Conservation (phyloP, 352 stramenopile species). For the Pythium oligandrum region DNA sequence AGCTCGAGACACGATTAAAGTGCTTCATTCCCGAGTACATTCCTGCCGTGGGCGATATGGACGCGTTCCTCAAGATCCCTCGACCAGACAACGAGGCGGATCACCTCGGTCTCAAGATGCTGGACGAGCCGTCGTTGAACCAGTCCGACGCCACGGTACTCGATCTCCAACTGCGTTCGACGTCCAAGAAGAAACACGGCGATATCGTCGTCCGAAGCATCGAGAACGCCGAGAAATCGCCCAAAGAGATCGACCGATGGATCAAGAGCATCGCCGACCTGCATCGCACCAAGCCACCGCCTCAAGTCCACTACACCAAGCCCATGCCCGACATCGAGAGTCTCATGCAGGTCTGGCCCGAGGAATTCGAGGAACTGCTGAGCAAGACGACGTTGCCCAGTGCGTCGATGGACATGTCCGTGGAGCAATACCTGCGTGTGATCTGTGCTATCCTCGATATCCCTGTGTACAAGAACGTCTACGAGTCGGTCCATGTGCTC, state of each 20-base stretch:
- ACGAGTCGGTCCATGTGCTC: slow-evolving; percentile 93
- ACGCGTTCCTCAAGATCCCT: slow-evolving; percentile 95
- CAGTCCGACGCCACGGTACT: slow-evolving; percentile 95
- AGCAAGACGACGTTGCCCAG: slow-evolving; percentile 64
- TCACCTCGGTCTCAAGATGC: slow-evolving; percentile 89
- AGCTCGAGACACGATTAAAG: slow-evolving; percentile 93
- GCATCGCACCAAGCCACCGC: slow-evolving; percentile 90
- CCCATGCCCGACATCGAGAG: slow-evolving; percentile 94
- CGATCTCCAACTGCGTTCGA: slow-evolving; percentile 92
- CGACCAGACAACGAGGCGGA: slow-evolving; percentile 89
- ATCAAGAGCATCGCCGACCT: slow-evolving; percentile 94
- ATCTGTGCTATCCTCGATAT: slow-evolving; percentile 94
- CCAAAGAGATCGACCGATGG: slow-evolving; percentile 93
- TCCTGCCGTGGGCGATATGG: slow-evolving; percentile 94
- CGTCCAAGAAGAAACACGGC: slow-evolving; percentile 93
- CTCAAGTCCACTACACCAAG: slow-evolving; percentile 92
- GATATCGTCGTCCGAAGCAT: slow-evolving; percentile 92
- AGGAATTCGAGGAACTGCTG: slow-evolving; percentile 83
- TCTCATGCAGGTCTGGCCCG: slow-evolving; percentile 91
- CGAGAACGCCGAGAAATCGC: slow-evolving; percentile 91
- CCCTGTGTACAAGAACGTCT: slow-evolving; percentile 92
- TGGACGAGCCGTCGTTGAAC: slow-evolving; percentile 90
- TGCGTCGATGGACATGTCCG: slow-evolving; percentile 86
- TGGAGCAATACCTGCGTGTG: slow-evolving; percentile 92
- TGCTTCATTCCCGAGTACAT: slow-evolving; percentile 97